Evolutionary conservation across 2,329 filamentous ascomycete genomes (phyloP).

Genomic region (Pseudocercospora crystallina): DNA sequence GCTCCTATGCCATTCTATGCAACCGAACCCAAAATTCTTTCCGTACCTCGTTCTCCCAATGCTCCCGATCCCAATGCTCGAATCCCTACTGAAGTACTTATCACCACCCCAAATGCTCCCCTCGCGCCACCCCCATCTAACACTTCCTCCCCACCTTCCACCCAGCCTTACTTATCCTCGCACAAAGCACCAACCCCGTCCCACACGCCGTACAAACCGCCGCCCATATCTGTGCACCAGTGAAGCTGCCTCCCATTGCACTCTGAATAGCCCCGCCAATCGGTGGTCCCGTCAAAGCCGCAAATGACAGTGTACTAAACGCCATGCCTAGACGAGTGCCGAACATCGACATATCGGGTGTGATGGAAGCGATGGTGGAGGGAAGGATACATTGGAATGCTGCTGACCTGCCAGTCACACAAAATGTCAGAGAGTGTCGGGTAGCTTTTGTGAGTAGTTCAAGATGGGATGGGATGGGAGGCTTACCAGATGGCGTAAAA

Average conservation of each 20-base stretch:
- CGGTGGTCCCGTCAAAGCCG: conserved; percentile 47
- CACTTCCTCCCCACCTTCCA: conserved; percentile 15
- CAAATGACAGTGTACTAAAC: conserved; percentile 46
- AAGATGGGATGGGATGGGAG: too few relatives aligned
- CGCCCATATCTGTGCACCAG: conserved; percentile 46
- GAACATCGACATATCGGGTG: conserved; percentile 46
- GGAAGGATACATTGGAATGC: conserved; percentile 49
- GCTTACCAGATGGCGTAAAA: conserved; percentile 45
- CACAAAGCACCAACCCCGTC: conserved; percentile 19
- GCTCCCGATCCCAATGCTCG: too few relatives aligned
- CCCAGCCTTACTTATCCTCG: conserved; percentile 29
- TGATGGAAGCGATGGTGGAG: conserved; percentile 44
- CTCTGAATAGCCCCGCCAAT: conserved; percentile 49
- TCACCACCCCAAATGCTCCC: too few relatives aligned
- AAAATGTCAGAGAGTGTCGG: too few relatives aligned
- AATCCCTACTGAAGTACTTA: too few relatives aligned
- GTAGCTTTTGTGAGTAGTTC: too few relatives aligned
- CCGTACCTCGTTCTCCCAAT: too few relatives aligned
- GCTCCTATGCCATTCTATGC: too few relatives aligned
- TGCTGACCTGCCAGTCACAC: conserved; percentile 22
- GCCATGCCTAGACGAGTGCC: conserved; percentile 51
- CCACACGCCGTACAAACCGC: conserved; percentile 29
- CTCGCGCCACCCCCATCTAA: neutral
- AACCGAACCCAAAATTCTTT: too few relatives aligned
- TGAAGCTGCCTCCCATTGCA: conserved; percentile 40